These are phyloP conservation scores for Amanita fuliginea DNA, from an alignment of 768 basidiomycete species.

Conservation along the genomic window DNA sequence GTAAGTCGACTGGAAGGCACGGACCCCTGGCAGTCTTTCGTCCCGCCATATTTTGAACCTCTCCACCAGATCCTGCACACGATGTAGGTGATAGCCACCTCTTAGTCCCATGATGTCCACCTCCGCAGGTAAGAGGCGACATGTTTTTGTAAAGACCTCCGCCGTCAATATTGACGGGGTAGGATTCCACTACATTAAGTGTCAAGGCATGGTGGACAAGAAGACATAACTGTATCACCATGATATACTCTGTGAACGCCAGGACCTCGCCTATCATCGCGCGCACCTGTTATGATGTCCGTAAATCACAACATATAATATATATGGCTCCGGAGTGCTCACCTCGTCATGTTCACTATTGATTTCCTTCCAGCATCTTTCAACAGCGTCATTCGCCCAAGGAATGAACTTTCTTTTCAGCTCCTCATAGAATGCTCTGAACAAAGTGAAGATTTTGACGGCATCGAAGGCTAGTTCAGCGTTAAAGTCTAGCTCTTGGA, in stretches of 20 bases:
- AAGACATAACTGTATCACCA: slow-evolving; percentile 24
- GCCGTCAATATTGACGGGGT: slow-evolving; percentile 48
- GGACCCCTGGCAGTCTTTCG: slow-evolving; percentile 60
- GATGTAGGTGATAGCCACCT: slow-evolving; percentile 45
- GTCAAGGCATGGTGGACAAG: neutral
- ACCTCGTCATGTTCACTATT: slow-evolving; percentile 74
- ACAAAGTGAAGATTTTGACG: slow-evolving; percentile 55
- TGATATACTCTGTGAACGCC: slow-evolving; percentile 61
- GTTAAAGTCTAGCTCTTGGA: slow-evolving; percentile 62
- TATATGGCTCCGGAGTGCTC: slow-evolving; percentile 11
- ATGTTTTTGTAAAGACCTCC: slow-evolving; percentile 59
- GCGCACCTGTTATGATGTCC: slow-evolving; percentile 39
- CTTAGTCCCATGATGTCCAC: slow-evolving; percentile 71
- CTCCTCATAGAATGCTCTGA: slow-evolving; percentile 61
- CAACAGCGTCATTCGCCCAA: slow-evolving; percentile 62
- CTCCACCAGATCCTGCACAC: slow-evolving; percentile 49
- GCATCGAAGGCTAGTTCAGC: slow-evolving; percentile 77
- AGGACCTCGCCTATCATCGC: slow-evolving; percentile 68
- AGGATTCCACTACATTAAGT: slow-evolving; percentile 43
- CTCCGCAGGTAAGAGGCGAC: slow-evolving; percentile 39
- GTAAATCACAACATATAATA: neutral
- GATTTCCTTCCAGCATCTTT: slow-evolving; percentile 62
- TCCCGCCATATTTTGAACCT: slow-evolving; percentile 61
- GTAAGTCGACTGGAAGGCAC: slow-evolving; percentile 79
- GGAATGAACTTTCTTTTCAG: slow-evolving; percentile 72